Evolutionary conservation across 2,329 filamentous ascomycete genomes (phyloP).

Genomic region (Fusarium protoensiforme): DNA sequence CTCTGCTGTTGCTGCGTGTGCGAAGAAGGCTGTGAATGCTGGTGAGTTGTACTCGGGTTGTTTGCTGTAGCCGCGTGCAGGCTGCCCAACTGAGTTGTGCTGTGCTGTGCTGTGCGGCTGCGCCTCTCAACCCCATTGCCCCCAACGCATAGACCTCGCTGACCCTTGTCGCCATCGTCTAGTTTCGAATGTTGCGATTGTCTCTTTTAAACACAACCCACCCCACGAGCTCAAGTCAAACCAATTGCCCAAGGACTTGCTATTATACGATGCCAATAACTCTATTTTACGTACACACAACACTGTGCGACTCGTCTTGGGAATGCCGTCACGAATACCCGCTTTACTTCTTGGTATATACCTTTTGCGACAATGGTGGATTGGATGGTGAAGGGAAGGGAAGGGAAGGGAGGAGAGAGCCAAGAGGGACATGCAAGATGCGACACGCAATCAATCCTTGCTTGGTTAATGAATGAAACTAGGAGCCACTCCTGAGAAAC

Average conservation of each 20-base stretch:
- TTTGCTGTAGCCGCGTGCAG: conserved; percentile 14
- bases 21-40: conserved; percentile 63
- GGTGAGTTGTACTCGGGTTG: conserved; percentile 46
- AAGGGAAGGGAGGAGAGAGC: neutral
- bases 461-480: neutral
- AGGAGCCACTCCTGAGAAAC: neutral
- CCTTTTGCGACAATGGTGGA: conserved; percentile 11
- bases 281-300: neutral
- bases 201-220: conserved; percentile 43
- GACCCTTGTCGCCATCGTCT: neutral
- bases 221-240: neutral
- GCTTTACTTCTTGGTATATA: neutral
- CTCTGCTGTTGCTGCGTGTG: conserved; percentile 63
- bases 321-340: conserved; percentile 20
- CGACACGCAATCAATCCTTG: neutral
- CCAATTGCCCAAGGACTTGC: neutral
- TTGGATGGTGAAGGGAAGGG: neutral
- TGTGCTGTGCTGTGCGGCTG: neutral
- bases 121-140: neutral
- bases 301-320: conserved; percentile 5
- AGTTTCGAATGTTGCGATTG: conserved; percentile 58
- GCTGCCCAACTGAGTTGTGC: neutral
- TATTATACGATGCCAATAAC: neutral
- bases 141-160: neutral
- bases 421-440: conserved; percentile 4